These are phyloP conservation scores for Lipomyces spencermartinsiae DNA, from an alignment of 805 yeast genomes.

Conservation along the genomic window DNA sequence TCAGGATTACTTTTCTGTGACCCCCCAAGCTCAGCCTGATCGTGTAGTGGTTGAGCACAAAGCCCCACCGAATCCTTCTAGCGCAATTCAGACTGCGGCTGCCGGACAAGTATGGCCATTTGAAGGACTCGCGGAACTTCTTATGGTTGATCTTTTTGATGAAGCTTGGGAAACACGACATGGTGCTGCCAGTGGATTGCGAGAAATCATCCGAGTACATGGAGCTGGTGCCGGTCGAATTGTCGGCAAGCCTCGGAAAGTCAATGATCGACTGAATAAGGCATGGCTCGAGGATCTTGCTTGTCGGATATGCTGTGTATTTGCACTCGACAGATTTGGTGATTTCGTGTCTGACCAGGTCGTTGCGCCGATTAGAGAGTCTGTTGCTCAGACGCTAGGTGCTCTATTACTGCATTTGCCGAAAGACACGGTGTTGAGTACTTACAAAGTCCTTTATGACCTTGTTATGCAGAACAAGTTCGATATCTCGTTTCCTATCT, in stretches of 20 bases:
- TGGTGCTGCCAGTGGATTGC: slow-evolving; percentile 90
- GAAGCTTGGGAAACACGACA: slow-evolving; percentile 95
- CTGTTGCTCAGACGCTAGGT: slow-evolving; percentile 93
- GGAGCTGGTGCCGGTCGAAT: slow-evolving; percentile 87
- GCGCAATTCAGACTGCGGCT: slow-evolving; percentile 45
- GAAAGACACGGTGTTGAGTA: slow-evolving; percentile 60
- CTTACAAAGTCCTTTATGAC: slow-evolving; percentile 69
- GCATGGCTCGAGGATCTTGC: slow-evolving; percentile 85
- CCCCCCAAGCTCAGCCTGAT: slow-evolving; percentile 73
- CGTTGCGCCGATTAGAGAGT: slow-evolving; percentile 97
- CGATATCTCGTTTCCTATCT: slow-evolving; percentile 61
- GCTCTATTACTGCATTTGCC: slow-evolving; percentile 81
- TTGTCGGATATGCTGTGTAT: slow-evolving; percentile 80
- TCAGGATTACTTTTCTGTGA: slow-evolving; percentile 51
- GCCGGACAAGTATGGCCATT: slow-evolving; percentile 79
- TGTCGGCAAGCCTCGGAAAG: slow-evolving; percentile 61
- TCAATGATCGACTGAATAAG: slow-evolving; percentile 69
- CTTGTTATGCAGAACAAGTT: slow-evolving; percentile 67
- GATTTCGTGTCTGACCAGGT: slow-evolving; percentile 97
- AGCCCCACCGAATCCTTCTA: slow-evolving; percentile 63
- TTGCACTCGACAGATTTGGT: slow-evolving; percentile 93
- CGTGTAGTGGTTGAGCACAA: slow-evolving; percentile 85
- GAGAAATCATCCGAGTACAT: slow-evolving; percentile 83
- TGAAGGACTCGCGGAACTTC: slow-evolving; percentile 86
- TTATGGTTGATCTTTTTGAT: slow-evolving; percentile 78